A percentile compares a stretch with the other conserved stretches of the same genome.
Conservation (phyloP, 2,329 filamentous ascomycete species). For the Aspergillus sp. region DNA sequence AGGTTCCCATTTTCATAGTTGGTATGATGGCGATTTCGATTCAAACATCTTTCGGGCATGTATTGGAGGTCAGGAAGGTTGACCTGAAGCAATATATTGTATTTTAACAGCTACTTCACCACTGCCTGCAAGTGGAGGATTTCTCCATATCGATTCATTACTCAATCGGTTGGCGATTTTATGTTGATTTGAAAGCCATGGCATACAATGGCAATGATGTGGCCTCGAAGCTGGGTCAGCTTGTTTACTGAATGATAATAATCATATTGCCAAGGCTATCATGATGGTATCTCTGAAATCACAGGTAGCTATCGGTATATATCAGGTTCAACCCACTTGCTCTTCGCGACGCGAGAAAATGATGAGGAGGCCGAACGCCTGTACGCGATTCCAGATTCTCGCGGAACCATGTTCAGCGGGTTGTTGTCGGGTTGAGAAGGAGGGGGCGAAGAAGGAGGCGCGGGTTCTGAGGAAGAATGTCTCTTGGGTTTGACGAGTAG, state of each 20-base stretch:
- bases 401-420: conserved; percentile 21
- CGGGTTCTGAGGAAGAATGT: conserved; percentile 26
- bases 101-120: neutral
- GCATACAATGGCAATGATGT: neutral
- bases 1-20: neutral
- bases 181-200: neutral
- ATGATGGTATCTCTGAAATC: conserved; percentile 28
- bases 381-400: conserved; percentile 27
- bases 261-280: conserved; percentile 23
- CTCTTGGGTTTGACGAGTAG: conserved; percentile 77
- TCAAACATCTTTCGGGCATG: neutral
- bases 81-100: neutral
- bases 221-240: too few relatives aligned
- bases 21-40: neutral
- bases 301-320: conserved; percentile 36
- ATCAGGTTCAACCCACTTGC: conserved; percentile 41
- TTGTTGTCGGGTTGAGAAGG: conserved; percentile 31
- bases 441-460: conserved; percentile 22
- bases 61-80: neutral
- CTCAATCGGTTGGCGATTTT: neutral
- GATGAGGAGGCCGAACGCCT: conserved; percentile 28
- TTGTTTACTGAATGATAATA: neutral
- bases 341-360: conserved; percentile 30
- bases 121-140: neutral
- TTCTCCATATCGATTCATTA: neutral